Conservation (phyloP, 2,329 filamentous ascomycete genomes). For the Epichloe sp. region DNA sequence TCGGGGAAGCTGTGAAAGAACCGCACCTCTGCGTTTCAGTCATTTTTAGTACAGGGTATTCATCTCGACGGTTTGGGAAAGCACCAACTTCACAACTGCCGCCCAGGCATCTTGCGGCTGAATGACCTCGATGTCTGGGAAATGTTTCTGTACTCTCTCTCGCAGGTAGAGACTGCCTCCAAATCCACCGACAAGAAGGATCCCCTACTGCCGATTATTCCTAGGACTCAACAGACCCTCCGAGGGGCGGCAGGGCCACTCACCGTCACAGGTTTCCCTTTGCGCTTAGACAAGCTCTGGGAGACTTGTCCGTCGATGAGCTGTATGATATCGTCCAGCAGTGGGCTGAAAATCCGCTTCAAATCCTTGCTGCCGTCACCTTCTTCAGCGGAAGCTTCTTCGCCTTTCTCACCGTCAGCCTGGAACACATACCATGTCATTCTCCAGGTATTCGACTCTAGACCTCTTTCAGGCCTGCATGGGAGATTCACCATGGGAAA, state of each 20-base stretch:
- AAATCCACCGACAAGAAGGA: slow-evolving; percentile 4
- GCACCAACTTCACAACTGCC: slow-evolving; percentile 5
- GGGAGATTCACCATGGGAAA: too few relatives aligned
- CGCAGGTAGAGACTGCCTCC: slow-evolving; percentile 2
- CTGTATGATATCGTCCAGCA: not conserved
- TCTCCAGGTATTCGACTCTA: too few relatives aligned
- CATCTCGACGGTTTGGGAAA: not conserved
- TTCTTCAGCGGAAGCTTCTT: too few relatives aligned
- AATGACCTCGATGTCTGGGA: slow-evolving; percentile 1
- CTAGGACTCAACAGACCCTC: not conserved
- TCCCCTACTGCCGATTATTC: not conserved
- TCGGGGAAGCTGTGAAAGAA: not conserved
- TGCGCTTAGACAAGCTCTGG: not conserved
- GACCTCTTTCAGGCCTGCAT: too few relatives aligned
- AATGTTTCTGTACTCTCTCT: not conserved
- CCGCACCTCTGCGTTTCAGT: not conserved
- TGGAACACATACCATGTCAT: too few relatives aligned
- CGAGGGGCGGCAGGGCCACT: not conserved
- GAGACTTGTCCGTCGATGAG: not conserved
- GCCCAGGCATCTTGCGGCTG: slow-evolving; percentile 4
- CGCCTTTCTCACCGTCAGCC: too few relatives aligned
- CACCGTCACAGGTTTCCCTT: not conserved
- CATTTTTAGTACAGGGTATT: not conserved
- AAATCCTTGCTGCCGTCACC: not conserved
- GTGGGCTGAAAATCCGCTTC: not conserved